A percentile compares a stretch with the other conserved stretches of the same genome.
phyloP scores from a whole-genome alignment of 345 rosid genomes.

The Hibiscus mutabilis region DNA sequence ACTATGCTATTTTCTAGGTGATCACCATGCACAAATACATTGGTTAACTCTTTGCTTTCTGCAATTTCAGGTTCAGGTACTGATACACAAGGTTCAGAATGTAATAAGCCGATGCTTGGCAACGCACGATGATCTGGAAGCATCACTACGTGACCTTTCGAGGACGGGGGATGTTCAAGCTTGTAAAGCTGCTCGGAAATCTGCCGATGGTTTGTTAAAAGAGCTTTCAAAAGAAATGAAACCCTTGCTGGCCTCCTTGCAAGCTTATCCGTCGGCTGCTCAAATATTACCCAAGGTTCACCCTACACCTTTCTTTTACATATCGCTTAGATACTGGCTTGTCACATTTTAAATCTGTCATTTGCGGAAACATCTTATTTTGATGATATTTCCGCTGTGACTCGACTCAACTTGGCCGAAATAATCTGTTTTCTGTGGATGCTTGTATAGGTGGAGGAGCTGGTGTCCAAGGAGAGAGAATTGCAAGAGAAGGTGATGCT shows the following conservation, averaged over 20 bases:
- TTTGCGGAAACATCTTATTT: neutral
- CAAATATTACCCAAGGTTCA: constrained; percentile 73
- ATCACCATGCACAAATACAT: neutral
- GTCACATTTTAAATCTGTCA: neutral
- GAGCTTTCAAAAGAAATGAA: constrained; percentile 72
- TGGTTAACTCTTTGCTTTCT: neutral
- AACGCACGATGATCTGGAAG: neutral
- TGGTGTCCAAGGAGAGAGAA: constrained; percentile 77
- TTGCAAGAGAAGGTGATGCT: constrained; percentile 72
- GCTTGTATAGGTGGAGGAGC: constrained; percentile 66
- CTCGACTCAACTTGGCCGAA: neutral
- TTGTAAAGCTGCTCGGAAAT: constrained; percentile 30
- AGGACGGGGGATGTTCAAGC: neutral
- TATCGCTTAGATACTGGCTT: neutral
- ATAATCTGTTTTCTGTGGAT: neutral
- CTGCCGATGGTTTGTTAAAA: constrained; percentile 66
- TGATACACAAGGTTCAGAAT: neutral
- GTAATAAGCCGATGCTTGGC: neutral
- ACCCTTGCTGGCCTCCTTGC: constrained; percentile 53
- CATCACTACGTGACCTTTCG: neutral
- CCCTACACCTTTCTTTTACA: neutral
- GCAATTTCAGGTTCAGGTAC: constrained; percentile 12
- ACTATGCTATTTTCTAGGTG: neutral
- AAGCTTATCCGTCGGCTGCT: constrained; percentile 58
- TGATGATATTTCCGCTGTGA: neutral